Evolutionary conservation across 208 protist species (phyloP), one percentile per base, ranked within the genome.

Genomic region (Polymyxa betae): DNA sequence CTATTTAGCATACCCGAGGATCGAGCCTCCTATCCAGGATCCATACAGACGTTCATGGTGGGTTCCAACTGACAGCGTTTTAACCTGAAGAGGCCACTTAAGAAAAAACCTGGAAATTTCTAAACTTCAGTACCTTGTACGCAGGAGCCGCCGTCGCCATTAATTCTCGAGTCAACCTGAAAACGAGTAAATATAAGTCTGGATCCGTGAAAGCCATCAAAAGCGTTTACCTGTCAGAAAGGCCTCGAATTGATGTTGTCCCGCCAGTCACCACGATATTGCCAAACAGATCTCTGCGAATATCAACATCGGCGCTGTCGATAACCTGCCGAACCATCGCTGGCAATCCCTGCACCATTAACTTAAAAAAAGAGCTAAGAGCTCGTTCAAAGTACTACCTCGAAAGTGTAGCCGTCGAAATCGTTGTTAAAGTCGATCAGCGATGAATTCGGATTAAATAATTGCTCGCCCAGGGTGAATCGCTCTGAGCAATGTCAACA

Each of bases 11-110:
- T 66, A 66, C 54, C 54, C 54, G 29, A 66, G 54, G 16, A 66
- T 66, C 29, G 54, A 66, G 54, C 20, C 54, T 32, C 54, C 54
- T 16, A 66, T 66, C 54, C 54, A 66, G 54, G 54, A 66, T 29
- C 54, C 54, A 29, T 32, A 66, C 29, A 66, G 29, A 32, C 54
- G 54, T 29, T 66, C 54, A 66, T 66, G 54, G 54, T 66, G 54
- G 54, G 54, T 66, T 66, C 54, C 54, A 66, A 66, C 54, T 32
- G 54, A 66, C 54, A 66, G 54, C 16, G 54, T 66, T 29, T 66
- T 66, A 66, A 66, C 29, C n/a, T n/a, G n/a, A n/a, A n/a, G n/a
- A n/a, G n/a, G n/a, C n/a, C n/a, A n/a, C n/a, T n/a, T n/a, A n/a
- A n/a, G n/a, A n/a, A n/a, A n/a, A n/a, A n/a, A n/a, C n/a, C n/a